phyloP scores from a whole-genome alignment of 768 basidiomycete species.

The Termitomyces sp. region DNA sequence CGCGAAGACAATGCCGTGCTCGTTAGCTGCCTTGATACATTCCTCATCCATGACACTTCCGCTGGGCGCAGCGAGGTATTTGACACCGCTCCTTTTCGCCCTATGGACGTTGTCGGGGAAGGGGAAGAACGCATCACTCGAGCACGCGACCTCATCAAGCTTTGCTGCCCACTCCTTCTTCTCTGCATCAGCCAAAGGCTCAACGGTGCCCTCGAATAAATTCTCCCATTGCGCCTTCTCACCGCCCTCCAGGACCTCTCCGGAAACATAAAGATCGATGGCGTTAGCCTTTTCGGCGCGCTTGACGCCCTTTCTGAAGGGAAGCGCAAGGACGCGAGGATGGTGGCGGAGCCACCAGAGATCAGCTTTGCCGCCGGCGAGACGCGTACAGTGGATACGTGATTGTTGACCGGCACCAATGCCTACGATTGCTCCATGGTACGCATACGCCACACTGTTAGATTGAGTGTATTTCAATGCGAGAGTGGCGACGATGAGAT shows the following conservation, averaged over 20 bases:
- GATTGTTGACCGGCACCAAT: constrained; percentile 98
- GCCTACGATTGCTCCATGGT: constrained; percentile 88
- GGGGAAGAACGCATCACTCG: constrained; percentile 99
- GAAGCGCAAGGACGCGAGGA: constrained; percentile 84
- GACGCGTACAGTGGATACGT: constrained; percentile 97
- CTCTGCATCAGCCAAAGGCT: constrained; percentile 64
- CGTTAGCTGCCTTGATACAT: constrained; percentile 95
- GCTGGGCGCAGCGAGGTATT: constrained; percentile 85
- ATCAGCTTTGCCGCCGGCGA: constrained; percentile 97
- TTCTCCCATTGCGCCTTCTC: constrained; percentile 91
- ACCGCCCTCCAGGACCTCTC: constrained; percentile 82
- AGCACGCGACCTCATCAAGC: constrained; percentile 86
- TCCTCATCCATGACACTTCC: constrained; percentile 98
- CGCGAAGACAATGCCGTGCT: constrained; percentile 86
- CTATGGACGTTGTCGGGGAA: constrained; percentile 98
- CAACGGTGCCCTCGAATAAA: constrained; percentile 73
- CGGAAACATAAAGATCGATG: constrained; percentile 93
- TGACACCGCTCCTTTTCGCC: constrained; percentile 87
- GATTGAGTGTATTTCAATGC: constrained; percentile 99
- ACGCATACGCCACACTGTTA: constrained; percentile 96
- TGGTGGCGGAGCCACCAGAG: constrained; percentile 99
- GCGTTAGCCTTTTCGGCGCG: constrained; percentile 98
- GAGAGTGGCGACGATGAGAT: constrained; percentile 93
- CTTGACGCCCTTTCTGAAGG: constrained; percentile 97
- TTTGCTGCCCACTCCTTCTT: constrained; percentile 68